These are phyloP conservation scores for Colletotrichum echinochloae DNA, from an alignment of 2,329 filamentous ascomycete genomes.

Conservation along the genomic window DNA sequence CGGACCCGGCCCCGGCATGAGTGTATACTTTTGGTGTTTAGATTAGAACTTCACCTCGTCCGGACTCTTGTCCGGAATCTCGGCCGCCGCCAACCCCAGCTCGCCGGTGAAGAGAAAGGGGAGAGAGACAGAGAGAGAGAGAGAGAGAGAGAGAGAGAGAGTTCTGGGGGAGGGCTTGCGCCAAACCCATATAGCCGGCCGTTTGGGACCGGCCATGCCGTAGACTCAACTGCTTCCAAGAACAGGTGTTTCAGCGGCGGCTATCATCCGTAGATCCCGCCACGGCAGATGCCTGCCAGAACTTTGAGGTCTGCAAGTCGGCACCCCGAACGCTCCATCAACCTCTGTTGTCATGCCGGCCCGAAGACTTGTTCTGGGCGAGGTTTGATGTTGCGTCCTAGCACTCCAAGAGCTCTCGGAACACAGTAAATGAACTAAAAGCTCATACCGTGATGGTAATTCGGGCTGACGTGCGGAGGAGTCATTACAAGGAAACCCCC, in stretches of 20 bases:
- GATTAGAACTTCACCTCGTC: background rate
- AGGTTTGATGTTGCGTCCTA: background rate
- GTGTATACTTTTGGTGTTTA: background rate
- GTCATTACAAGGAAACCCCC: background rate
- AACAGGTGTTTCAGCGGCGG: background rate
- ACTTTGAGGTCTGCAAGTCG: conserved; percentile 59
- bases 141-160: no score
- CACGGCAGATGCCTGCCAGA: no score
- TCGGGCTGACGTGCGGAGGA: no score
- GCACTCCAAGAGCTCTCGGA: background rate
- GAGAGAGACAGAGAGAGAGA: no score
- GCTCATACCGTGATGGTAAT: no score
- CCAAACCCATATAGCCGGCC: background rate
- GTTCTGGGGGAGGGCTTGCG: background rate
- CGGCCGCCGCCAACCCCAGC: background rate
- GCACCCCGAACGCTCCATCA: background rate
- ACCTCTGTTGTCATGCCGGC: background rate
- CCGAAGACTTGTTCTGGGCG: background rate
- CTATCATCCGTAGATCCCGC: background rate
- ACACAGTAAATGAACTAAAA: background rate
- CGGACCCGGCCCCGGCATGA: background rate
- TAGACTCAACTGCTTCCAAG: background rate
- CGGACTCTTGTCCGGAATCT: background rate
- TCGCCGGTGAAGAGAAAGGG: background rate
- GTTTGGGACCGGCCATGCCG: background rate